Percentiles rank a stretch among this genome's conserved stretches.
phyloP scores from a whole-genome alignment of 106 monocot genomes.

The Dendrobium nobile region DNA sequence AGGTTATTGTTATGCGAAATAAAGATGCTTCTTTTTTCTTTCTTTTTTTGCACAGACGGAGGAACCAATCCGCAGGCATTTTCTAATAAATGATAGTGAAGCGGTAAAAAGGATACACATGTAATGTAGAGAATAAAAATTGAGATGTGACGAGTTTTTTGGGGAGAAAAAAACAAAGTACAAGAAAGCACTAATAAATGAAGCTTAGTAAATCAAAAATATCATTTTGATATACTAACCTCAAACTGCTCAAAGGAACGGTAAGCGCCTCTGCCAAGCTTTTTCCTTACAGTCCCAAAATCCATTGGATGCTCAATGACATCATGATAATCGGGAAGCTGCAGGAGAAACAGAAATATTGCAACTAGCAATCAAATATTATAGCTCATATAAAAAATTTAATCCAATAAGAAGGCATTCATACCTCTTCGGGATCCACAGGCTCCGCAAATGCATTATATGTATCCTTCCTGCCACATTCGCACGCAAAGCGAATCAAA shows the following conservation, averaged over 20 bases:
- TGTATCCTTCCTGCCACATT: slow-evolving; percentile 68
- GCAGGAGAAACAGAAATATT: slow-evolving; percentile 14
- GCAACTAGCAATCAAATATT: background rate
- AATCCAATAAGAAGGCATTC: background rate
- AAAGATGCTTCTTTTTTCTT: too few relatives aligned
- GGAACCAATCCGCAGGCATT: too few relatives aligned
- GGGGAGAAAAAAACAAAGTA: background rate
- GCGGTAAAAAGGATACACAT: background rate
- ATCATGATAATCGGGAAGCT: slow-evolving; percentile 91
- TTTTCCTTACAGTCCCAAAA: slow-evolving; percentile 77
- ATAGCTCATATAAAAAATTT: background rate
- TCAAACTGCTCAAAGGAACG: slow-evolving; percentile 82
- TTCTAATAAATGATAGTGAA: too few relatives aligned
- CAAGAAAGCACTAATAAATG: background rate
- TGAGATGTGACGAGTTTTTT: background rate
- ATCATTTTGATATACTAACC: slow-evolving; percentile 26
- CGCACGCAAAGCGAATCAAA: slow-evolving; percentile 9
- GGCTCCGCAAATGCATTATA: slow-evolving; percentile 82
- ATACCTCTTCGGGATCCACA: slow-evolving; percentile 82
- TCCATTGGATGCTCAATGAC: slow-evolving; percentile 96
- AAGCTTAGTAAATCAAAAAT: background rate
- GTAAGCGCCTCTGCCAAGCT: slow-evolving; percentile 47
- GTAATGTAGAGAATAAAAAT: background rate
- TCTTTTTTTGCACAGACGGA: too few relatives aligned
- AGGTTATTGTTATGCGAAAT: too few relatives aligned